Evolutionary conservation across 768 basidiomycete genomes (phyloP), one percentile per base, ranked within the genome.

Genomic region (Tulasnella sp.): DNA sequence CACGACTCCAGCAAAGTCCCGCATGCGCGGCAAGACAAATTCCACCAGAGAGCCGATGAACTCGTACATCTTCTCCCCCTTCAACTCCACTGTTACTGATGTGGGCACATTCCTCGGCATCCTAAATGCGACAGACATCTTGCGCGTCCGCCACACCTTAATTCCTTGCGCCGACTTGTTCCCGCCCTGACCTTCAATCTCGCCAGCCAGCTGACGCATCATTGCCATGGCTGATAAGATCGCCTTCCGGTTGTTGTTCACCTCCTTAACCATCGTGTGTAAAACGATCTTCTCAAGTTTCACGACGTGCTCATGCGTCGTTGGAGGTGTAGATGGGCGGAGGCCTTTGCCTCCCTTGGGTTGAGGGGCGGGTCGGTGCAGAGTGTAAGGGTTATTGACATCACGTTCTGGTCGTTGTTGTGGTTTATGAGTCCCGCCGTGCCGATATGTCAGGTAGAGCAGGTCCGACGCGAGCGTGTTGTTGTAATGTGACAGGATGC

Each of bases 401-500:
- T 9, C 75, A 70, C 11, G 77, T 75, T 43, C 74, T 76, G 4
- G 76, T 70, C n/a, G 68, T 73, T 40, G 57, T 52, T 58, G 60
- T 48, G 36, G 61, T 60, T 58, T 58, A 57, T 31, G 57, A 50
- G 35, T 67, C 15, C 63, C 59, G 29, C 62, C 65, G 70, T 97
- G 94, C 49, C 77, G 73, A 73, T 97, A 96, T 52, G 84, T 85
- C 77, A 97, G 83, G 77, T 99, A 99, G 78, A 98, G 81, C 63
- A 92, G 74, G 71, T 97, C 78, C 69, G 92, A 85, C 19, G 80
- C 80, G 59, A 98, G 75, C 7, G 91, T 83, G 36, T 73, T 71
- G 69, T 86, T 67, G 73, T 96, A 97, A 73, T 97, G 90, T 61
- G 89, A 82, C 53, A 75, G 74, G 54, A 91, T 77, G 39, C 93